These are phyloP conservation scores for Rhododendron mucronatum DNA, from an alignment of 148 eudicot species.

Conservation along the genomic window DNA sequence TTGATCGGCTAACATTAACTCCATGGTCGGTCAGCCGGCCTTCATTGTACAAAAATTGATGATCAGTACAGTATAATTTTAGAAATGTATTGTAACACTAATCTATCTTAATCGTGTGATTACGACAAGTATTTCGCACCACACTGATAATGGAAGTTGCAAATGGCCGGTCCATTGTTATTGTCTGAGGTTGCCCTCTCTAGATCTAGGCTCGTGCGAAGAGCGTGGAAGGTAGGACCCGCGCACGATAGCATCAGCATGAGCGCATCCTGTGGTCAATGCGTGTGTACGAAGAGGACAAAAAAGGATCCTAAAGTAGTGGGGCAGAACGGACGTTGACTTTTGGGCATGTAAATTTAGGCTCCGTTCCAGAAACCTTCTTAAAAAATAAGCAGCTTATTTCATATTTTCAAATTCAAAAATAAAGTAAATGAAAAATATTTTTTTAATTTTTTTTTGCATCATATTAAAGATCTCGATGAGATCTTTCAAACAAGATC, in stretches of 20 bases:
- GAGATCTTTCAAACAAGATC: too few relatives aligned
- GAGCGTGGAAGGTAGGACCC: background rate
- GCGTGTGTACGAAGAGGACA: background rate
- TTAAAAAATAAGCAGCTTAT: too few relatives aligned
- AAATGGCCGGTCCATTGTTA: background rate
- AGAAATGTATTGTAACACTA: background rate
- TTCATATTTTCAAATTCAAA: too few relatives aligned
- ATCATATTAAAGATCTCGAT: too few relatives aligned
- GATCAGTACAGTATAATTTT: background rate
- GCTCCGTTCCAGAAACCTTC: too few relatives aligned
- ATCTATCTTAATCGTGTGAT: background rate
- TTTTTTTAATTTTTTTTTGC: too few relatives aligned
- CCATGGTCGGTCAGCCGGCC: background rate
- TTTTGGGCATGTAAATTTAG: background rate
- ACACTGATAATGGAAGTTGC: background rate
- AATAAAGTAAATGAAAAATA: too few relatives aligned
- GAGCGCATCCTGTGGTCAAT: background rate
- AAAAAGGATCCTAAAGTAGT: background rate
- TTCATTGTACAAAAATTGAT: background rate
- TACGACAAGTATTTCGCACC: background rate
- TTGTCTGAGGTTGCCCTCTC: background rate
- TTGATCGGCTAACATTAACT: background rate
- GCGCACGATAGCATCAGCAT: background rate
- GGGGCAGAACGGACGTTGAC: background rate
- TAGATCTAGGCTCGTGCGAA: background rate